Conservation (phyloP, 75 land plant genomes). For the Sequoiadendron giganteum region DNA sequence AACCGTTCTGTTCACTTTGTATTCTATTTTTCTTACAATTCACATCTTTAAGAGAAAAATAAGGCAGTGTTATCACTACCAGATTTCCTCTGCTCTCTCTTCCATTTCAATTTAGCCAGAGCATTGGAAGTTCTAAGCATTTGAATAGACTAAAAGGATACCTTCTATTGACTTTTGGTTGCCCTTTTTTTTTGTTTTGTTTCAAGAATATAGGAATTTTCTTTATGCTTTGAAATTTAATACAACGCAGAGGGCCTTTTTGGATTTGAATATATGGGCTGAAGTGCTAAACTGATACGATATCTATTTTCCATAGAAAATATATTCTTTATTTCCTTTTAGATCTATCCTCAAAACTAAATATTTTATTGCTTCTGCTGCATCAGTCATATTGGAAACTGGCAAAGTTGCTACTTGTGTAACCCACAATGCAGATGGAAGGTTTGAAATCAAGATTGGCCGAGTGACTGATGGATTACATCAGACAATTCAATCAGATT, state of each 20-base stretch:
- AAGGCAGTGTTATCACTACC: neutral
- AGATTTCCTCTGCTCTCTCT: neutral
- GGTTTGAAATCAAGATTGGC: slow-evolving; percentile 51
- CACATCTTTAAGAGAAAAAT: neutral
- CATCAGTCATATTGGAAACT: slow-evolving; percentile 70
- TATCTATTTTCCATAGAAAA: neutral
- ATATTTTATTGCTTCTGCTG: neutral
- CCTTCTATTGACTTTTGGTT: neutral
- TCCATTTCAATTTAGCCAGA: neutral
- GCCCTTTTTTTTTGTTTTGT: no score
- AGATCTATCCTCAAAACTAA: neutral
- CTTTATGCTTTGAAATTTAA: neutral
- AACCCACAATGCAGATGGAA: slow-evolving; percentile 28
- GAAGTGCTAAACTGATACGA: neutral
- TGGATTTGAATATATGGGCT: neutral
- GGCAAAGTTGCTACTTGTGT: slow-evolving; percentile 46
- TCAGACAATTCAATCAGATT: slow-evolving; percentile 65
- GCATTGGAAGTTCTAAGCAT: neutral
- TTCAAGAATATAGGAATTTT: neutral
- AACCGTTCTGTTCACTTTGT: neutral
- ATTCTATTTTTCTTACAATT: neutral
- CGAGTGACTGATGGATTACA: slow-evolving; percentile 24
- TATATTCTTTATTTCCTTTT: neutral
- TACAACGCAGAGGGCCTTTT: neutral
- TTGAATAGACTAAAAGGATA: neutral